A percentile compares a stretch with the other conserved stretches of the same genome.
phyloP scores from a whole-genome alignment of 2,329 filamentous ascomycete species.

The Bipolaris victoriae region DNA sequence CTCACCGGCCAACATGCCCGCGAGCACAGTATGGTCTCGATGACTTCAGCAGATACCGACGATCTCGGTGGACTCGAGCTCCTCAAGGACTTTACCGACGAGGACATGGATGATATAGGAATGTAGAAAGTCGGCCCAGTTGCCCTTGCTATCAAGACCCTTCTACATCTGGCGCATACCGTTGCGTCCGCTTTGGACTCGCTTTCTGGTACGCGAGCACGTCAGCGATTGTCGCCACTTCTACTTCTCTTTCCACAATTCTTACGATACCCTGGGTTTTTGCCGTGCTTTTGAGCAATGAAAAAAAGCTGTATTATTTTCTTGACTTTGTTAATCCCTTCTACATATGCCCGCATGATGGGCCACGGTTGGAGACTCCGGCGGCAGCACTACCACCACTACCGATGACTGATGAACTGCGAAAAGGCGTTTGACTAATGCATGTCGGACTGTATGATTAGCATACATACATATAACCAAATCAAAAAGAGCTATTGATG shows the following conservation, averaged over 20 bases:
- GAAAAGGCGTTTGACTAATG: neutral
- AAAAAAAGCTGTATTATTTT: slow-evolving; percentile 14
- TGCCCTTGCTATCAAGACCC: neutral
- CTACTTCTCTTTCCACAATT: slow-evolving; percentile 9
- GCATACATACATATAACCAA: too few species aligned
- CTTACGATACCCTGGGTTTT: slow-evolving; percentile 22
- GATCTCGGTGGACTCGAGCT: slow-evolving; percentile 42
- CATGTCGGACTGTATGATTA: neutral
- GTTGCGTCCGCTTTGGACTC: neutral
- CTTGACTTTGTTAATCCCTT: neutral
- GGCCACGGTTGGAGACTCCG: neutral
- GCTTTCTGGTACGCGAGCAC: neutral
- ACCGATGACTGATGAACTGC: slow-evolving; percentile 6
- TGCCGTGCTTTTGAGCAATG: slow-evolving; percentile 7
- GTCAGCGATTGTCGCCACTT: neutral
- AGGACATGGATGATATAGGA: slow-evolving; percentile 28
- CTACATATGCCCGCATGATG: slow-evolving; percentile 1
- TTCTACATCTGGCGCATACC: neutral
- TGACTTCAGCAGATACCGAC: slow-evolving; percentile 23
- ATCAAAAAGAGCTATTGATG: neutral
- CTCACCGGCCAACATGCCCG: slow-evolving; percentile 14
- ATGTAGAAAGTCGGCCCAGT: slow-evolving; percentile 5
- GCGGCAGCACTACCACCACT: neutral
- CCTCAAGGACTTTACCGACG: slow-evolving; percentile 40
- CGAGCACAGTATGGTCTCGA: slow-evolving; percentile 23